Evolutionary conservation across 169 alveolate species (phyloP), one percentile per base, ranked within the genome.

Genomic region (Cryptosporidium tyzzeri): DNA sequence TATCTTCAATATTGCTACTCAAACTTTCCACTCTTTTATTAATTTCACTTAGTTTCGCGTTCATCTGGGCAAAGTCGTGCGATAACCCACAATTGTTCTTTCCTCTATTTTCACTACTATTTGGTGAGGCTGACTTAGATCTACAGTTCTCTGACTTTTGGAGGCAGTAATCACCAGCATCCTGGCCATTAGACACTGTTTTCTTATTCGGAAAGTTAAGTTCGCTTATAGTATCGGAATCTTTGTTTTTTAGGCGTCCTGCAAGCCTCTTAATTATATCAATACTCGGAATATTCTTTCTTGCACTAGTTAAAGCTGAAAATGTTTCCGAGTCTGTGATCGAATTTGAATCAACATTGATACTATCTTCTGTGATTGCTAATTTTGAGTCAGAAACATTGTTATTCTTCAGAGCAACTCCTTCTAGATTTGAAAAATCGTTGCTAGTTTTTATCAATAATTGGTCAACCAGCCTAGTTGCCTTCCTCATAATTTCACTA

Each of bases 401-500:
- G 51, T 31, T 65, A 14, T 65, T 8, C 23, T 65, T 65, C 51
- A 33, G 12, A 65, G 31, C 23, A 14, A n/a, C 50, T 29, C 71
- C 71, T n/a, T n/a, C 33, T 62, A 26, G n/a, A 65, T 65, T 65
- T 65, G 53, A 29, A 65, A 65, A 33, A 65, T 65, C 71, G 12
- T 29, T 21, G 23, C 69, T 53, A 26, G 89, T 59, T 65, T 62
- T 59, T 1, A 80, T 8, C 26, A 80, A 48, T 45, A 80, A 26
- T 59, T 80, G 71, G 39, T 80, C 89, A 45, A 80, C 89, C 48
- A 80, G 41, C 41, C 53, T 67, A 31, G 70, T 65, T 33, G 89
- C 89, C 70, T 58, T 80, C 75, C 51, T 80, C 75, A 80, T 41
- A n/a, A 80, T 80, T 45, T 80, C 89, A 37, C 89, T 80, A 33